Evolutionary conservation across 768 basidiomycete species (phyloP), one percentile per base, ranked within the genome.

Genomic region (Clitopilus passeckerianus): DNA sequence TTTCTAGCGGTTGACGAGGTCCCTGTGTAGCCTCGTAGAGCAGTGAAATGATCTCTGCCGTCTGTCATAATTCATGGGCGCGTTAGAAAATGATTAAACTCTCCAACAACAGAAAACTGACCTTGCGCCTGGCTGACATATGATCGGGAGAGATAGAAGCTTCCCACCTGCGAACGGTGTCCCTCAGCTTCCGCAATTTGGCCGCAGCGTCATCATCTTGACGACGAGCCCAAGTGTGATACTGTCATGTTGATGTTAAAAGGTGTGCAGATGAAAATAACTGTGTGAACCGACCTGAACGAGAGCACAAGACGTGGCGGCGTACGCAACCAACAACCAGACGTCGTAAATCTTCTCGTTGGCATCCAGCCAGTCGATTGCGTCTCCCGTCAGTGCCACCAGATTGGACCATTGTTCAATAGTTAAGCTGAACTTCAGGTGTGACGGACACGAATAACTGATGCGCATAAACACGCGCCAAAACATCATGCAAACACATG

Each of bases 381-480:
- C 81, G 54, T 94, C 89, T 56, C 86, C 83, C 0, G 91, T 91
- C 67, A 91, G 77, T 33, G 77, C 67, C 53, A 94, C 83, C 54
- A 97, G 80, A 56, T 79, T 75, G 18, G 80, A 81, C 93, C 93
- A 97, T 62, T 86, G 83, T 66, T 89, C 87, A 24, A 94, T 81
- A 1, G 87, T 90, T 63, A 95, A 74, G 37, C 84, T 81, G 66
- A 96, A 94, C 69, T 91, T 95, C 67, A 96, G 83, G 68, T 97
- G 94, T 10, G 84, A 84, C 8, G 96, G 95, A 68, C 92, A 91
- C 18, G 86, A 82, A 75, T 97, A 98, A 59, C 92, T 94, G 73
- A 98, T 93, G 56, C 96, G 86, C 93, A 98, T 95, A 77, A 98
- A 98, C 33, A 97, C 94, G 54, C 96, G 89, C 87, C 93, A 97